Conservation (phyloP, 306 rosid species). For the Malus orientalis region DNA sequence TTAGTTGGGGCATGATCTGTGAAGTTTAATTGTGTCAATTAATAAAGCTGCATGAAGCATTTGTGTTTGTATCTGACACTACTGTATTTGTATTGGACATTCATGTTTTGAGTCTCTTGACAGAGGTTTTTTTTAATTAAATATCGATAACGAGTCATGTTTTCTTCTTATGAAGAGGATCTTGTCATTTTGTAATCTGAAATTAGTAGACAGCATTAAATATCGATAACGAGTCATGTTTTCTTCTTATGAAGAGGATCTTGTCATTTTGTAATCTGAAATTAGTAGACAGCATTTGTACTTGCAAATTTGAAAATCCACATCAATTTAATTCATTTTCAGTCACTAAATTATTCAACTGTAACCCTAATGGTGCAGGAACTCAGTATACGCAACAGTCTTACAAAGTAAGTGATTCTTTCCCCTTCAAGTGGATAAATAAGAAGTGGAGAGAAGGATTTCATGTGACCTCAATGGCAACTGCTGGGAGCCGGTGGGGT, state of each 20-base stretch:
- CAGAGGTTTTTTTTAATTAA: neutral
- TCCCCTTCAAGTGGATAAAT: constrained; percentile 96
- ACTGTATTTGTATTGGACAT: neutral
- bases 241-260: neutral
- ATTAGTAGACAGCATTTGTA: neutral
- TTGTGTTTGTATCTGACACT: neutral
- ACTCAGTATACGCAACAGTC: constrained; percentile 92
- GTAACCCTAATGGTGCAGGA: constrained; percentile 37
- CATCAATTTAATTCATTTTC: neutral
- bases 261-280: neutral
- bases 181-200: neutral
- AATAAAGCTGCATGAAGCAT: neutral
- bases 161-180: neutral
- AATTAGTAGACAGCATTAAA: neutral
- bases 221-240: neutral
- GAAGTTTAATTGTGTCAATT: neutral
- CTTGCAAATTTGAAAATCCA: neutral
- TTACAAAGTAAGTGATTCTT: constrained; percentile 96
- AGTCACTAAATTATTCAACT: neutral
- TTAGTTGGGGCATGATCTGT: neutral
- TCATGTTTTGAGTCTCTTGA: neutral
- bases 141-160: neutral
- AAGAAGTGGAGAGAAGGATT: constrained; percentile 98
- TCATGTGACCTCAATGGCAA: constrained; percentile 95
- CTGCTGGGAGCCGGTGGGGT: constrained; percentile 97